Conservation (phyloP, 306 rosid genomes). For the Alnus glutinosa region DNA sequence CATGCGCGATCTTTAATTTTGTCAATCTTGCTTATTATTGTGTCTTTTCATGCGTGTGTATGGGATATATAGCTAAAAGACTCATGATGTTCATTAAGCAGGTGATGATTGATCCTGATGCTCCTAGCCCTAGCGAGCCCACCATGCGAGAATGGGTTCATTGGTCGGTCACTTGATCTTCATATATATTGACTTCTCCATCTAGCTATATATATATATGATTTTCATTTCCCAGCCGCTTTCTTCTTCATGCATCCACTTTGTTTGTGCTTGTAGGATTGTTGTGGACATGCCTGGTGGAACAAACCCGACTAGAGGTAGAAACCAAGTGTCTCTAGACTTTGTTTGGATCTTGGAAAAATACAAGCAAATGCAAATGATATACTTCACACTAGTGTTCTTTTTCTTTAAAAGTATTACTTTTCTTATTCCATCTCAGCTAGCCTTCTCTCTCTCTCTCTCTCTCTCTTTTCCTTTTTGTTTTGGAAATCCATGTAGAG, state of each 20-base stretch:
- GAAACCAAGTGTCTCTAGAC: background rate
- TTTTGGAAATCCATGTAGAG: no score
- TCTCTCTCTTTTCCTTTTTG: no score
- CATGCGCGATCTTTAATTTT: background rate
- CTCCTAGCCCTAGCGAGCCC: slow-evolving; percentile 97
- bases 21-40: no score
- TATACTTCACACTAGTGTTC: no score
- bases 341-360: background rate
- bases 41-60: no score
- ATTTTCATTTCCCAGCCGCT: background rate
- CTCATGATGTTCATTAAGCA: slow-evolving; percentile 19
- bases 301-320: slow-evolving; percentile 61
- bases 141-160: slow-evolving; percentile 85
- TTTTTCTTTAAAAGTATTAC: no score
- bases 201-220: background rate
- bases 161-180: slow-evolving; percentile 39
- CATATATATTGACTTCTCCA: no score
- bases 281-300: slow-evolving; percentile 86
- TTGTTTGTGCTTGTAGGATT: slow-evolving; percentile 49
- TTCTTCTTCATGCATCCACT: no score
- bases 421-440: no score
- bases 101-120: slow-evolving; percentile 96
- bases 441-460: no score
- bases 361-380: background rate
- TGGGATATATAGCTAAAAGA: no score